phyloP scores from a whole-genome alignment of 345 rosid species.

The Leavenworthia alabamica region DNA sequence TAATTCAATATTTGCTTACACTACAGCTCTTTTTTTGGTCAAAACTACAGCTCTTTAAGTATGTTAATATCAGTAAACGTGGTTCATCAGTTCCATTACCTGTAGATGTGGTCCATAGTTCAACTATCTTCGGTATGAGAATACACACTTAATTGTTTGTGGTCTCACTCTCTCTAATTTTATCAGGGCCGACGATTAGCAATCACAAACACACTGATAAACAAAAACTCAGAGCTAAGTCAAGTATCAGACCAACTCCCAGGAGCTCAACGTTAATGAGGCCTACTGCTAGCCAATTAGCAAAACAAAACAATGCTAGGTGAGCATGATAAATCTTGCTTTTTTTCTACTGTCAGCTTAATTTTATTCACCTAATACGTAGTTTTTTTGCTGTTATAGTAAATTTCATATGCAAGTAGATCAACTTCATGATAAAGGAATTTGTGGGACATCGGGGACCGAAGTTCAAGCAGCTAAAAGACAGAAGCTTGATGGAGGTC shows the following conservation, averaged over 20 bases:
- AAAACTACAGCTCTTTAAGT: not conserved
- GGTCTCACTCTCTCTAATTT: constrained; percentile 9
- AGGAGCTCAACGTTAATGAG: constrained; percentile 91
- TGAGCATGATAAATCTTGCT: constrained; percentile 12
- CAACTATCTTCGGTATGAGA: constrained; percentile 8
- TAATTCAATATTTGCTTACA: not conserved
- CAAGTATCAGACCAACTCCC: constrained; percentile 36
- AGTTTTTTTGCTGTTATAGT: constrained; percentile 10
- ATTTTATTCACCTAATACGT: not conserved
- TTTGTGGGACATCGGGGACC: constrained; percentile 45
- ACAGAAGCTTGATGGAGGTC: constrained; percentile 92
- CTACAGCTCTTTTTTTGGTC: not conserved
- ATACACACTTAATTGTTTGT: not conserved
- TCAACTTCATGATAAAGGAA: constrained; percentile 40
- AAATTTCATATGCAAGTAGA: constrained; percentile 31
- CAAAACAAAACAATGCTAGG: constrained; percentile 78
- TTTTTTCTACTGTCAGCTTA: not conserved
- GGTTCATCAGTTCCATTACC: not conserved
- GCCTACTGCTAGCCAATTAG: constrained; percentile 84
- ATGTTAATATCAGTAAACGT: not conserved
- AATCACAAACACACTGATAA: constrained; percentile 33
- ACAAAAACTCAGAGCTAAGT: constrained; percentile 37
- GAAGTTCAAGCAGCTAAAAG: constrained; percentile 92
- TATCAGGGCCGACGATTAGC: constrained; percentile 43
- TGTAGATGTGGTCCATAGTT: constrained; percentile 5